Evolutionary conservation across 208 protist genomes (phyloP).

Genomic region (Trypanosomatidae sp.): DNA sequence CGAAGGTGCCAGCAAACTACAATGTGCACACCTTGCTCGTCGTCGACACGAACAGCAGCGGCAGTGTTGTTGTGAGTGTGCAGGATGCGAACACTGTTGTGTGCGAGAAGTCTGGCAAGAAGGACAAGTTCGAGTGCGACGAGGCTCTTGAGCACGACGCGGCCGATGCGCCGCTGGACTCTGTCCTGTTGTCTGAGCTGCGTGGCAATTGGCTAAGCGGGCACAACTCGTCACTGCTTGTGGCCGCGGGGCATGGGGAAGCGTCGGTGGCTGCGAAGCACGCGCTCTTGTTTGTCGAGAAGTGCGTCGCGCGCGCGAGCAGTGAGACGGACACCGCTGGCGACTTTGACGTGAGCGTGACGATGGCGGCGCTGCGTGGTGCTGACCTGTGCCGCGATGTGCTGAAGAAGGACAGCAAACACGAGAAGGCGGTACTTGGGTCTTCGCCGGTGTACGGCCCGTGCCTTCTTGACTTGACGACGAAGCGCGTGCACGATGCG

Average conservation of each 20-base stretch:
- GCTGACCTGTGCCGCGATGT: conserved; percentile 42
- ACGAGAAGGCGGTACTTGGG: conserved; percentile 33
- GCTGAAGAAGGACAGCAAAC: conserved; percentile 16
- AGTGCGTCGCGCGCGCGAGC: conserved; percentile 26
- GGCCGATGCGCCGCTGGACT: conserved; percentile 27
- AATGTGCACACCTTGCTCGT: conserved; percentile 63
- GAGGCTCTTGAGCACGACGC: conserved; percentile 28
- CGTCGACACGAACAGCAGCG: conserved; percentile 19
- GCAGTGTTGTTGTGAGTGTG: conserved; percentile 8
- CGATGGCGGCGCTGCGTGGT: conserved; percentile 32
- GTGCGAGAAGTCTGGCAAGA: conserved; percentile 41
- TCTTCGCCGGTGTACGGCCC: conserved; percentile 63
- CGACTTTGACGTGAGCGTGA: conserved; percentile 52
- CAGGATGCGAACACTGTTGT: conserved; percentile 38
- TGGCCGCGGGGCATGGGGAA: conserved; percentile 30
- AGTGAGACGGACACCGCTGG: conserved; percentile 27
- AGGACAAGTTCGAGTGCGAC: conserved; percentile 60
- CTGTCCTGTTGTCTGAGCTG: conserved; percentile 51
- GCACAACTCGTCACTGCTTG: conserved; percentile 48
- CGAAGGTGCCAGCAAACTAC: conserved; percentile 53
- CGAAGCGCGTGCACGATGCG: conserved; percentile 18
- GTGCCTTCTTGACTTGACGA: conserved; percentile 43
- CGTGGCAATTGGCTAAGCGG: conserved; percentile 61
- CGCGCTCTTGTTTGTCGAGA: conserved; percentile 21
- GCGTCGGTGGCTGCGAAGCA: conserved; percentile 13